Percentiles rank a stretch among this genome's conserved stretches.
These are phyloP conservation scores for Xylaria bambusicola DNA, from an alignment of 495 filamentous ascomycete genomes.

Conservation along the genomic window DNA sequence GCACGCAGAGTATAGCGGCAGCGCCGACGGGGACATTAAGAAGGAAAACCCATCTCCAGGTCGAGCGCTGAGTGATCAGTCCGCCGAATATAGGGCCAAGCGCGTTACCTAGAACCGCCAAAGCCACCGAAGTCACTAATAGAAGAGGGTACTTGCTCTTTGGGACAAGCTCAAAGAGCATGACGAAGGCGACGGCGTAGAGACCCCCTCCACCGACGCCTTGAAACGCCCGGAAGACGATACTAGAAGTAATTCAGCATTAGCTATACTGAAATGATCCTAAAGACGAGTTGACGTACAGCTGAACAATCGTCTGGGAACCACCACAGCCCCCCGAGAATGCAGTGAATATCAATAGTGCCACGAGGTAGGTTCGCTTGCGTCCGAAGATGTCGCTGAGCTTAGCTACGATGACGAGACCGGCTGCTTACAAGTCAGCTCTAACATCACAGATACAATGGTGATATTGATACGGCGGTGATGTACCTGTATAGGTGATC, in stretches of 20 bases:
- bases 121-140: conserved; percentile 26
- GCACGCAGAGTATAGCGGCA: neutral
- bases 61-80: conserved; percentile 32
- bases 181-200: conserved; percentile 52
- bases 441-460: neutral
- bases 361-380: conserved; percentile 45
- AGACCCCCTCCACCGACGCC: conserved; percentile 58
- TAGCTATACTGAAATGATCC: neutral
- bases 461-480: neutral
- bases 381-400: conserved; percentile 55
- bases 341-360: conserved; percentile 49
- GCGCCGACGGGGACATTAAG: conserved; percentile 16
- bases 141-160: conserved; percentile 22
- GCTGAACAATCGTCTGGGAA: conserved; percentile 44
- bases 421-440: conserved; percentile 32
- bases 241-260: too few relatives aligned
- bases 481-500: conserved; percentile 8
- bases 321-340: conserved; percentile 58
- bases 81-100: conserved; percentile 49
- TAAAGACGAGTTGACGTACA: conserved; percentile 48
- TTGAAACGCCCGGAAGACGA: conserved; percentile 57
- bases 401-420: conserved; percentile 56
- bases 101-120: conserved; percentile 24
- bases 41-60: conserved; percentile 48
- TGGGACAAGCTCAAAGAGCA: conserved; percentile 50